Evolutionary conservation across 768 basidiomycete species (phyloP), one percentile per base, ranked within the genome.

Genomic region (Amanita rimosa): DNA sequence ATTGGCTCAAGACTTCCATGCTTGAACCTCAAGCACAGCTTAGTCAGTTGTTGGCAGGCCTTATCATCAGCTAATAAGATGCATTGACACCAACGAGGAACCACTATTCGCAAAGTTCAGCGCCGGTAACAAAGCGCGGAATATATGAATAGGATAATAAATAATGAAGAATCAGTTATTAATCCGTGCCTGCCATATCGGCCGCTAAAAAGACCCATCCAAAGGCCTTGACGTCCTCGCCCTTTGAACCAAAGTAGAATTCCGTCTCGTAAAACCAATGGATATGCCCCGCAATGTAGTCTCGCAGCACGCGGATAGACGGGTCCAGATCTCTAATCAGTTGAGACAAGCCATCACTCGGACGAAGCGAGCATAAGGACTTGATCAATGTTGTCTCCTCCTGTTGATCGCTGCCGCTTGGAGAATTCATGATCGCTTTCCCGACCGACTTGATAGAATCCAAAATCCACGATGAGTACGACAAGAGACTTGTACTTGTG

Each of bases 231-330:
- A 81, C 75, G 58, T 81, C 74, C 35, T 69, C 71, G 0, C 78
- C 78, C 48, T 72, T 73, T 43, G 69, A 69, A 31, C 76, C 78
- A 43, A 84, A 73, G 56, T 74, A 82, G 38, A 79, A 56, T 51
- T 81, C 73, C 0, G 75, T 79, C 60, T 82, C 78, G 54, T 82
- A 84, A 31, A 70, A 51, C 81, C 81, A 83, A 54, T 82, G 73
- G n/a, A 78, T 55, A n/a, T 65, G 67, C 6, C 81, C 81, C 2
- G 71, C 66, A 34, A 83, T 68, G 52, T 70, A 76, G 51, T 81
- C 75, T 31, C 72, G 71, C 24, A 83, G 58, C 6, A 73, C 73
- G n/a, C 63, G 70, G 24, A 76, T 60, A 54, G 76, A 79, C 3
- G 61, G 55, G 36, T 53, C 53, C 10, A 58, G 46, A 11, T 34